Conservation (phyloP, 768 basidiomycete species). For the Termitomyces sp. region DNA sequence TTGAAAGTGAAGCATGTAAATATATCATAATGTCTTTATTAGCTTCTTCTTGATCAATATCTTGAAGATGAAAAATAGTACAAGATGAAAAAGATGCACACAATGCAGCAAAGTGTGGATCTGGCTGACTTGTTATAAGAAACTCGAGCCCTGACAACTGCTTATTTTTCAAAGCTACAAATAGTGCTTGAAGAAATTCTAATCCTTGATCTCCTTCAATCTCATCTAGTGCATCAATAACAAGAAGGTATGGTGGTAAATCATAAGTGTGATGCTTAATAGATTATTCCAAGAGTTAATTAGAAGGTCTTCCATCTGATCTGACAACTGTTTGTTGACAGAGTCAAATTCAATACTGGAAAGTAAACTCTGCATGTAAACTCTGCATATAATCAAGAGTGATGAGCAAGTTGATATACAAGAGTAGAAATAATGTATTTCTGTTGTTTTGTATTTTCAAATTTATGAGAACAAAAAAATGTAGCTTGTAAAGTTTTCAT, state of each 20-base stretch:
- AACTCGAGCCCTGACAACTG: too few relatives aligned
- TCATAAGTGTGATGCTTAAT: too few relatives aligned
- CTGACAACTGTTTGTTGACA: background rate
- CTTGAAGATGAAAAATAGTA: background rate
- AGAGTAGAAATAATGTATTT: constrained; percentile 17
- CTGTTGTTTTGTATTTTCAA: background rate
- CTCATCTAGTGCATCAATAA: too few relatives aligned
- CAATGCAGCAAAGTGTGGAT: background rate
- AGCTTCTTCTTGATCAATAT: background rate
- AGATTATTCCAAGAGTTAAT: background rate
- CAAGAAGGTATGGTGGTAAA: too few relatives aligned
- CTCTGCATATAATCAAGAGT: background rate
- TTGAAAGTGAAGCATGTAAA: background rate
- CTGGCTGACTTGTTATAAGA: background rate
- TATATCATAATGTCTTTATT: too few relatives aligned
- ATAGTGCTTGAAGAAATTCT: too few relatives aligned
- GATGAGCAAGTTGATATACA: constrained; percentile 1
- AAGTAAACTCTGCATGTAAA: too few relatives aligned
- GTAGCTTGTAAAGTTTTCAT: constrained; percentile 17
- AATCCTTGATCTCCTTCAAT: too few relatives aligned
- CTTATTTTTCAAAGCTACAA: too few relatives aligned
- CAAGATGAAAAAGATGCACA: constrained; percentile 6
- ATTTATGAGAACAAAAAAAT: constrained; percentile 21
- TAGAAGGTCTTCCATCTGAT: constrained; percentile 13
- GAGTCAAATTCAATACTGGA: background rate